These are phyloP conservation scores for Syzygium malaccense DNA, from an alignment of 441 rosid genomes.

Conservation along the genomic window DNA sequence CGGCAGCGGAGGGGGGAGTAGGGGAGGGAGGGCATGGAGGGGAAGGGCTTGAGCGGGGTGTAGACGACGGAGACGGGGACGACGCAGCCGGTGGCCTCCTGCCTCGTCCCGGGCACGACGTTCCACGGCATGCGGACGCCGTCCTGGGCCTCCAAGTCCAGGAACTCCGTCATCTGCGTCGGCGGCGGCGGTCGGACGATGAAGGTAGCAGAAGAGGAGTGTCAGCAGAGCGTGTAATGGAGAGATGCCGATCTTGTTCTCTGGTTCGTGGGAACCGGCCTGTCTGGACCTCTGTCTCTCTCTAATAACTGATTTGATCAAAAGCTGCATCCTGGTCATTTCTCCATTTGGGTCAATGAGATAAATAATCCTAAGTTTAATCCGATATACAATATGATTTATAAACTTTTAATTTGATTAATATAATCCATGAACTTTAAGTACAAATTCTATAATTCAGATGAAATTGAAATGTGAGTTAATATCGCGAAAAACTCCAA, in stretches of 20 bases:
- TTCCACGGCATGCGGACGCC: slow-evolving; percentile 93
- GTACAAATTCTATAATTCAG: too few species aligned
- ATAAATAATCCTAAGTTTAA: too few species aligned
- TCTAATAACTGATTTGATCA: not conserved
- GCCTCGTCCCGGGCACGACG: slow-evolving; percentile 73
- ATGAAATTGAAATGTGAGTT: too few species aligned
- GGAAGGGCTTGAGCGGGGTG: slow-evolving; percentile 62
- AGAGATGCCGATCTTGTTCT: not conserved
- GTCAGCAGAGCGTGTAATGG: not conserved
- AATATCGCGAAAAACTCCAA: too few species aligned
- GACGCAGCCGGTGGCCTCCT: slow-evolving; percentile 55
- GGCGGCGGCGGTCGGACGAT: not conserved
- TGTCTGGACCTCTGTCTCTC: not conserved
- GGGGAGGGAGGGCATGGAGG: slow-evolving; percentile 53
- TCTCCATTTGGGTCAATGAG: too few species aligned
- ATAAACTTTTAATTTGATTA: too few species aligned
- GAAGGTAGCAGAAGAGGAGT: too few species aligned
- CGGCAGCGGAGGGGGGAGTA: slow-evolving; percentile 89
- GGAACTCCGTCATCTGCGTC: slow-evolving; percentile 56
- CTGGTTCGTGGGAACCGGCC: not conserved
- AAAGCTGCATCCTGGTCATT: not conserved
- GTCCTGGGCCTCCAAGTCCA: slow-evolving; percentile 76
- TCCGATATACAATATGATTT: too few species aligned
- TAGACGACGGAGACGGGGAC: slow-evolving; percentile 78
- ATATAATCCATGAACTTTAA: too few species aligned